Conservation (phyloP, 495 filamentous ascomycete species). For the Penicillium dipodomyicola region DNA sequence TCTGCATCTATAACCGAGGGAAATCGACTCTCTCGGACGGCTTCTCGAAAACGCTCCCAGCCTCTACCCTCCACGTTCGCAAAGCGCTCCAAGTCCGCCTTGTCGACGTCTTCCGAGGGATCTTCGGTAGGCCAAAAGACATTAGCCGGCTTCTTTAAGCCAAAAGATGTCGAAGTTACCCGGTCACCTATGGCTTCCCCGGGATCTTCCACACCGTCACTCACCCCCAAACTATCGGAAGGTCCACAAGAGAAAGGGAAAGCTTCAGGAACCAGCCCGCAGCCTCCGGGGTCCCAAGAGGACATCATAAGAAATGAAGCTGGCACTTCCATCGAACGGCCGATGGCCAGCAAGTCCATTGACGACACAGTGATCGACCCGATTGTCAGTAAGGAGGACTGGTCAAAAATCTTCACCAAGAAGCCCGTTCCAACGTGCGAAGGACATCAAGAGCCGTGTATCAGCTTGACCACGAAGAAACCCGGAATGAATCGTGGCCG, state of each 20-base stretch:
- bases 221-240: neutral
- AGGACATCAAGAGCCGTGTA: conserved; percentile 79
- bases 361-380: conserved; percentile 59
- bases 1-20: neutral
- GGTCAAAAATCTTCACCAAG: conserved; percentile 81
- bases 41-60: conserved; percentile 35
- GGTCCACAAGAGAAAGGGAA: neutral
- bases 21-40: conserved; percentile 12
- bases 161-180: conserved; percentile 18
- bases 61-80: conserved; percentile 12
- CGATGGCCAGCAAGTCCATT: neutral
- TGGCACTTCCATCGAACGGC: neutral
- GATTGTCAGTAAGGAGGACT: conserved; percentile 74
- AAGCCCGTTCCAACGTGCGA: conserved; percentile 74
- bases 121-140: conserved; percentile 64
- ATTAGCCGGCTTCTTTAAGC: conserved; percentile 80
- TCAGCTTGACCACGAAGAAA: conserved; percentile 79
- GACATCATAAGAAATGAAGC: neutral
- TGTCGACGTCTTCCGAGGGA: conserved; percentile 17
- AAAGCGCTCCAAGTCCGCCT: conserved; percentile 51
- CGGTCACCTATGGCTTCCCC: neutral
- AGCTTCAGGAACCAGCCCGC: neutral
- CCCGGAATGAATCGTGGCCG: conserved; percentile 78
- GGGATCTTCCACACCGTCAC: neutral
- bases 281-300: neutral